Percentiles rank a stretch among this genome's conserved stretches.
phyloP scores from a whole-genome alignment of 2,329 filamentous ascomycete genomes.

The Ambrosiella xylebori region DNA sequence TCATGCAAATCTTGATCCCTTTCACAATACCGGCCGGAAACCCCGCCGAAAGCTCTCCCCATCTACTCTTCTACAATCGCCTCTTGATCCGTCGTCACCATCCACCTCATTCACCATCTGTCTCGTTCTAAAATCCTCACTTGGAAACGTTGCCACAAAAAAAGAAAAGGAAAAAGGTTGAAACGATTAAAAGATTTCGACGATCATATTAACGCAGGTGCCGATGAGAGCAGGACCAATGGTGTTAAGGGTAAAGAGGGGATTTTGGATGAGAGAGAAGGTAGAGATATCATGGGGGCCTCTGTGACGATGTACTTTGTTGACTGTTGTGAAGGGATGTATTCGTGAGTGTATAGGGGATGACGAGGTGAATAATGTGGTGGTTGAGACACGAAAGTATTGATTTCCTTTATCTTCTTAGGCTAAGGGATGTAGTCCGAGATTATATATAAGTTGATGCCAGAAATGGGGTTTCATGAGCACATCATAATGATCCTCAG shows the following conservation, averaged over 20 bases:
- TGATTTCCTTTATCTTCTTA: no score
- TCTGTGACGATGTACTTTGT: no score
- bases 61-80: conserved; percentile 31
- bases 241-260: conserved; percentile 18
- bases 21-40: conserved; percentile 31
- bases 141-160: conserved; percentile 21
- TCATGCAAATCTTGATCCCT: conserved; percentile 35
- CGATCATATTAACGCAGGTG: conserved; percentile 31
- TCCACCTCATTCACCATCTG: conserved; percentile 30
- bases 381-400: no score
- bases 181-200: conserved; percentile 29
- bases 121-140: conserved; percentile 35
- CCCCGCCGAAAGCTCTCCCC: conserved; percentile 23
- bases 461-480: no score
- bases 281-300: no score
- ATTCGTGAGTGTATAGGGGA: no score
- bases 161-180: conserved; percentile 6
- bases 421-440: no score
- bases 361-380: no score
- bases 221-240: conserved; percentile 35
- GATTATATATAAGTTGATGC: no score
- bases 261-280: conserved; percentile 16
- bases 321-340: no score
- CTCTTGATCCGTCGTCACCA: conserved; percentile 28
- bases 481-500: no score